Percentiles rank a stretch among this genome's conserved stretches.
Evolutionary conservation across 768 basidiomycete genomes (phyloP).

Genomic region (Termitomyces heimii): DNA sequence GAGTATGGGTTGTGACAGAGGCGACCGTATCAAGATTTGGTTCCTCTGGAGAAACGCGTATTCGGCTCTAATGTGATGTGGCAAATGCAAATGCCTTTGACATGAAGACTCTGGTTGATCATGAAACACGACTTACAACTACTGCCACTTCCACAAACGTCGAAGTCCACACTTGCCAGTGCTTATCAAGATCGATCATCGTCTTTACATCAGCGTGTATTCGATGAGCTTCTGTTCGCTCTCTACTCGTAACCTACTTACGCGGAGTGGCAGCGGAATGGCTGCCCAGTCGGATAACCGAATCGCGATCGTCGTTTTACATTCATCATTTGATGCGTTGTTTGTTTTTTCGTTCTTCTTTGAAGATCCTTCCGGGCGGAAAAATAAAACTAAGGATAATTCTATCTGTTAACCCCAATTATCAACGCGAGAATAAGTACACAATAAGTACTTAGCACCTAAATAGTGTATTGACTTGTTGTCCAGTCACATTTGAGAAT

Average conservation of each 20-base stretch:
- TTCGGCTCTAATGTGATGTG: not conserved
- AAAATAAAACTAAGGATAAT: too few species aligned
- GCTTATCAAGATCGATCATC: not conserved
- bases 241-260: not conserved
- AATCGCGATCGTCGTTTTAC: not conserved
- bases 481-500: too few species aligned
- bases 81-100: too few species aligned
- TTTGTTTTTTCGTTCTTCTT: conserved; percentile 5
- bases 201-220: not conserved
- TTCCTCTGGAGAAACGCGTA: not conserved
- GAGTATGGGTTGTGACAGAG: too few species aligned
- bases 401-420: too few species aligned
- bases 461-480: too few species aligned
- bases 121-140: not conserved
- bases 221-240: not conserved
- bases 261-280: not conserved
- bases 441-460: too few species aligned
- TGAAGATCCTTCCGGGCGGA: conserved; percentile 7
- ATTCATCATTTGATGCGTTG: too few species aligned
- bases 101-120: not conserved
- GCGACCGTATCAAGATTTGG: not conserved
- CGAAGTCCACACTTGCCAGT: not conserved
- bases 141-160: not conserved
- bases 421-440: too few species aligned
- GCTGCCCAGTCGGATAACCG: not conserved